Conservation (phyloP, 2,329 filamentous ascomycete genomes). For the Rhynchosporium graminicola region DNA sequence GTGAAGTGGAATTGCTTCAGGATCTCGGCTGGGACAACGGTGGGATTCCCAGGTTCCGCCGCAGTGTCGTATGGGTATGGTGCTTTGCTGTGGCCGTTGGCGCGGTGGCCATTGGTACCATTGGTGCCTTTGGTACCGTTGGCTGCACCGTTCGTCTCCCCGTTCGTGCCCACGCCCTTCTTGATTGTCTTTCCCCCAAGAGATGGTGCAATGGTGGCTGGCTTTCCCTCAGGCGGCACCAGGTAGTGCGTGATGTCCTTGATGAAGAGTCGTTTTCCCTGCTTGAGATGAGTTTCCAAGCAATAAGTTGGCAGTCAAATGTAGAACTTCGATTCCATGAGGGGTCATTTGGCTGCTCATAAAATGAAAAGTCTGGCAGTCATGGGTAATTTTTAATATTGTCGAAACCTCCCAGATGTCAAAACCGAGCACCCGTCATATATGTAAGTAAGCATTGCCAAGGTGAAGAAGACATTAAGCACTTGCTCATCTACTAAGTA, state of each 20-base stretch:
- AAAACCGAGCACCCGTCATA: not conserved
- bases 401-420: not conserved
- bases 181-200: conserved; percentile 47
- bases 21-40: conserved; percentile 73
- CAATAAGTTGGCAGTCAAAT: conserved; percentile 1
- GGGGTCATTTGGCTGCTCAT: not conserved
- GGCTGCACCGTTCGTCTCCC: conserved; percentile 31
- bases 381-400: conserved; percentile 12
- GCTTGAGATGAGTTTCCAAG: conserved; percentile 45
- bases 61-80: conserved; percentile 61
- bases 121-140: conserved; percentile 38
- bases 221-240: conserved; percentile 70
- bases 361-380: not conserved
- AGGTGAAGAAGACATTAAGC: not conserved
- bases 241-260: conserved; percentile 97
- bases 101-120: conserved; percentile 37
- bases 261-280: conserved; percentile 94
- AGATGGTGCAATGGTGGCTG: conserved; percentile 75
- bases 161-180: conserved; percentile 40
- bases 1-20: conserved; percentile 87
- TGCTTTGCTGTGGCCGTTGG: conserved; percentile 39
- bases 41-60: conserved; percentile 74
- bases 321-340: not conserved
- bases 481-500: not conserved
- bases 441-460: not conserved